These are phyloP conservation scores for Aspergillus hortae DNA, from an alignment of 2,329 filamentous ascomycete species.

Conservation along the genomic window DNA sequence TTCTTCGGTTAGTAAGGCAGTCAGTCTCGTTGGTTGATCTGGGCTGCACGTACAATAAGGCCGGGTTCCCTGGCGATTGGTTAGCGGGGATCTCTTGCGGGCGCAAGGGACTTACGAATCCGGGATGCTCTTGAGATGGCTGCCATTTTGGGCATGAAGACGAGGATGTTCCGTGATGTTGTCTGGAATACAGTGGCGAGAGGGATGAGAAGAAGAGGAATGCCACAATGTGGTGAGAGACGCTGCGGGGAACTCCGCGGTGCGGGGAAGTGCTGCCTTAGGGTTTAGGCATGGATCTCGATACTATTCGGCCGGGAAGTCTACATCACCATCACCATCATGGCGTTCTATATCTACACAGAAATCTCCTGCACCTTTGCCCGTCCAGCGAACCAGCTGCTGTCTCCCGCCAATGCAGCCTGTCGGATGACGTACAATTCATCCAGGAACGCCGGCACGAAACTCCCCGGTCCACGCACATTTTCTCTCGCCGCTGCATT, in stretches of 20 bases:
- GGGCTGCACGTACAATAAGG: constrained; percentile 39
- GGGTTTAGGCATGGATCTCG: constrained; percentile 5
- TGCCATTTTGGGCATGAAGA: constrained; percentile 12
- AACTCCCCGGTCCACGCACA: constrained; percentile 78
- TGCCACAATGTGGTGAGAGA: neutral
- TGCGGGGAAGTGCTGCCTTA: constrained; percentile 14
- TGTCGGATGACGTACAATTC: constrained; percentile 52
- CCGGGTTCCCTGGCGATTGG: constrained; percentile 39
- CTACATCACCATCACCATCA: neutral
- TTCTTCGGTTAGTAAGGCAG: constrained; percentile 1
- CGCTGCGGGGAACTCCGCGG: constrained; percentile 13
- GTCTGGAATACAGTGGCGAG: neutral
- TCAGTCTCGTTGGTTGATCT: neutral
- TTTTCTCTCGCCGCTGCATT: constrained; percentile 54
- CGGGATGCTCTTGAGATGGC: constrained; percentile 17
- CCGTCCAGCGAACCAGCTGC: constrained; percentile 34
- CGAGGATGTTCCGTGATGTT: neutral
- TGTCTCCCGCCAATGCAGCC: constrained; percentile 28
- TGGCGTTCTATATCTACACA: constrained; percentile 13
- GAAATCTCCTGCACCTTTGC: constrained; percentile 34
- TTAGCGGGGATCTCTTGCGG: constrained; percentile 6
- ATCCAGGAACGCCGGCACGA: constrained; percentile 82
- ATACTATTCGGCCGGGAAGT: neutral
- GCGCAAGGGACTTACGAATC: constrained; percentile 24
- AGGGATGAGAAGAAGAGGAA: neutral